phyloP scores from a whole-genome alignment of 345 rosid genomes.

The Heritiera fomes region DNA sequence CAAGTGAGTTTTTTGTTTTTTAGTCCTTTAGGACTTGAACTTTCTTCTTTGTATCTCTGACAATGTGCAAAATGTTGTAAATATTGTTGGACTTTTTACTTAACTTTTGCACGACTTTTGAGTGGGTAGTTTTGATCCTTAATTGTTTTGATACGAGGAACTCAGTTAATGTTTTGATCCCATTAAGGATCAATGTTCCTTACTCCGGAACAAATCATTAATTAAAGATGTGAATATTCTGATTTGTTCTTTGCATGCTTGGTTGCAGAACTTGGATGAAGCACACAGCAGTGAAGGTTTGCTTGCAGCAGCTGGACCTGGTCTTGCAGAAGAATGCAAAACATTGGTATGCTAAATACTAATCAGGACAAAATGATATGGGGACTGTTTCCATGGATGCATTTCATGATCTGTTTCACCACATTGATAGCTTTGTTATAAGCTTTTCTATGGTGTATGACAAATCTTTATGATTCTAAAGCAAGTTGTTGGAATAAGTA shows the following conservation, averaged over 20 bases:
- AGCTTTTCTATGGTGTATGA: neutral
- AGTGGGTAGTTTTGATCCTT: neutral
- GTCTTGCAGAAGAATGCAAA: constrained; percentile 92
- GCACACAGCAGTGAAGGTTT: constrained; percentile 93
- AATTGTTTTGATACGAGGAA: neutral
- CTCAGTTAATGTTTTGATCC: neutral
- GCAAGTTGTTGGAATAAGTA: constrained; percentile 16
- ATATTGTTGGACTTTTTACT: neutral
- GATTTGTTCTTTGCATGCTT: constrained; percentile 23
- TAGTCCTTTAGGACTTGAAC: neutral
- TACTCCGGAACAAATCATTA: neutral
- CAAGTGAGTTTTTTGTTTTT: neutral
- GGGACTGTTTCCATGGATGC: neutral
- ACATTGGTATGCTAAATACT: constrained; percentile 52
- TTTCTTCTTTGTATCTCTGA: neutral
- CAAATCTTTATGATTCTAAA: constrained; percentile 5
- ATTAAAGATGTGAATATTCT: constrained; percentile 13
- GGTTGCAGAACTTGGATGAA: constrained; percentile 79
- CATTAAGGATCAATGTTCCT: neutral
- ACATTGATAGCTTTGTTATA: neutral
- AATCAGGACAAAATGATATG: neutral
- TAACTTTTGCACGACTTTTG: neutral
- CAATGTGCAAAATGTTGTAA: neutral
- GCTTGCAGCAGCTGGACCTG: constrained; percentile 95
- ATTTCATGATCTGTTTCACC: neutral